These are phyloP conservation scores for Colletotrichum higginsianum DNA, from an alignment of 2,329 filamentous ascomycete genomes.

Conservation along the genomic window DNA sequence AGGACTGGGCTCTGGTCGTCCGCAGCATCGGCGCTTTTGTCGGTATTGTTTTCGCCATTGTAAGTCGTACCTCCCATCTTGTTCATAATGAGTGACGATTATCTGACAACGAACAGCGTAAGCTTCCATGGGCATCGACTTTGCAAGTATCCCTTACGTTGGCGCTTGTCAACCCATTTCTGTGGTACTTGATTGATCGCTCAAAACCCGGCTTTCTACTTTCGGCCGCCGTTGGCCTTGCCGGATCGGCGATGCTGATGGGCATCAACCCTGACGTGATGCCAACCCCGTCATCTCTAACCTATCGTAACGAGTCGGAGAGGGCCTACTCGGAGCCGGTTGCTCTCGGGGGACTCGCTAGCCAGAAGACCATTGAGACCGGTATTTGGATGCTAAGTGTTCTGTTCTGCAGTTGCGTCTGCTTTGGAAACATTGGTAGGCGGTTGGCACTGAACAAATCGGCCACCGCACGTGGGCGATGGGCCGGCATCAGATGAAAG, in stretches of 20 bases:
- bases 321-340: slow-evolving; percentile 45
- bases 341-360: slow-evolving; percentile 69
- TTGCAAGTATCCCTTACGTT: slow-evolving; percentile 94
- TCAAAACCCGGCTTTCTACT: slow-evolving; percentile 88
- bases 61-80: slow-evolving; percentile 62
- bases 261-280: slow-evolving; percentile 84
- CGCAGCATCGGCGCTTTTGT: slow-evolving; percentile 73
- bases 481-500: slow-evolving; percentile 47
- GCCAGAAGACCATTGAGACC: slow-evolving; percentile 76
- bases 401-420: slow-evolving; percentile 93
- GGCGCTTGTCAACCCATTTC: slow-evolving; percentile 89
- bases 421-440: slow-evolving; percentile 95
- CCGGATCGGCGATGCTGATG: slow-evolving; percentile 82
- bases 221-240: slow-evolving; percentile 79
- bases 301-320: slow-evolving; percentile 46
- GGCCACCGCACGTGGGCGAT: slow-evolving; percentile 60
- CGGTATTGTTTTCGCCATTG: slow-evolving; percentile 79
- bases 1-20: slow-evolving; percentile 80
- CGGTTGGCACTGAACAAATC: slow-evolving; percentile 74
- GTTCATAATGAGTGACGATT: neutral
- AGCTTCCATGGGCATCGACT: slow-evolving; percentile 92
- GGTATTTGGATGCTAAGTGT: slow-evolving; percentile 94
- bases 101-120: slow-evolving; percentile 70
- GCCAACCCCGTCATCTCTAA: slow-evolving; percentile 72
- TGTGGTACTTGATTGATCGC: slow-evolving; percentile 97